A percentile compares a stretch with the other conserved stretches of the same genome.
These are phyloP conservation scores for Pinus tabuliformis DNA, from an alignment of 75 land plant genomes.

Conservation along the genomic window DNA sequence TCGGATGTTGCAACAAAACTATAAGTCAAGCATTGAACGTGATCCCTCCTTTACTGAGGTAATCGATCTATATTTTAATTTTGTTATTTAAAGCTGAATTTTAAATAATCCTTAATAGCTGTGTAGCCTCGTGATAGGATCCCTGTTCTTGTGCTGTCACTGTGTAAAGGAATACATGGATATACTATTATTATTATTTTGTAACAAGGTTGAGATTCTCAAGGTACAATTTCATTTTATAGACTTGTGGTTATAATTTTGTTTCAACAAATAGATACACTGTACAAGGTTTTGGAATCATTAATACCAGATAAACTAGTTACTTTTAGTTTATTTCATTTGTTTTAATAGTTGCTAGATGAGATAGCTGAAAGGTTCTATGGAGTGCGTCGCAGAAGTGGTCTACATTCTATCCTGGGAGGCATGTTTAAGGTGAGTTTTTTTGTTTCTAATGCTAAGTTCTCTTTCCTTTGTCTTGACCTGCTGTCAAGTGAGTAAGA, in stretches of 20 bases:
- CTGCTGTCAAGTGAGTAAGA: too few relatives aligned
- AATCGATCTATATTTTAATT: not conserved
- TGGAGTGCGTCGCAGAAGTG: slow-evolving; percentile 65
- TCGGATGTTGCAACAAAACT: slow-evolving; percentile 66
- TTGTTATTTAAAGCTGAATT: not conserved
- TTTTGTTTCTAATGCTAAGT: too few relatives aligned
- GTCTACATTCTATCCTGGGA: slow-evolving; percentile 84
- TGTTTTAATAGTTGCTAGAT: slow-evolving; percentile 64
- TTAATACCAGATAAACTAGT: not conserved
- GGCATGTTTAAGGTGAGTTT: slow-evolving; percentile 79
- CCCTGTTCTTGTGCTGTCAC: not conserved
- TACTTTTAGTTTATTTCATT: not conserved
- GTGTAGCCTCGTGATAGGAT: not conserved
- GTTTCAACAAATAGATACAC: not conserved
- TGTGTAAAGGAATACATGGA: not conserved
- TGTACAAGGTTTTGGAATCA: not conserved
- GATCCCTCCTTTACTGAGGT: slow-evolving; percentile 88
- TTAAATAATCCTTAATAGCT: not conserved
- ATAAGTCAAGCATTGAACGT: slow-evolving; percentile 68
- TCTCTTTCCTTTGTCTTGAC: too few relatives aligned
- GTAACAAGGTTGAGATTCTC: not conserved
- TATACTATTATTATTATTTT: not conserved
- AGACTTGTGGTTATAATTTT: not conserved
- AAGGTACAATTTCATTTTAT: not conserved
- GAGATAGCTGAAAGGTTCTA: slow-evolving; percentile 81